Evolutionary conservation across 2,329 filamentous ascomycete species (phyloP).

Genomic region (Diaporthe batatas): DNA sequence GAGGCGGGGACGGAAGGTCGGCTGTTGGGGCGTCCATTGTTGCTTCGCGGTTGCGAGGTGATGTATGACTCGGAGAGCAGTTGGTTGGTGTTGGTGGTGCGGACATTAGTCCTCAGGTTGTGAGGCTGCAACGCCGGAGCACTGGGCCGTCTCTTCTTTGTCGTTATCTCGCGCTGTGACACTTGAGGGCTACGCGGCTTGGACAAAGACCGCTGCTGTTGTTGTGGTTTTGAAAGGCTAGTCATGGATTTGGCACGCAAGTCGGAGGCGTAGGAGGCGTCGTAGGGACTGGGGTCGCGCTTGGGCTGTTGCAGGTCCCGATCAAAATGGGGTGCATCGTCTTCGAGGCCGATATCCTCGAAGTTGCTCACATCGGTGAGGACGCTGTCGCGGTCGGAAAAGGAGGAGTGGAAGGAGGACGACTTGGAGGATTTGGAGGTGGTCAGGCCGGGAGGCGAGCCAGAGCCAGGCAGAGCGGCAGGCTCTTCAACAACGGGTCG

Average conservation of each 20-base stretch:
- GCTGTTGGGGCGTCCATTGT: slow-evolving; percentile 50
- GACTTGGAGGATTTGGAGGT: slow-evolving; percentile 90
- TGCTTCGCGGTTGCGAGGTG: slow-evolving; percentile 48
- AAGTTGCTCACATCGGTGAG: slow-evolving; percentile 85
- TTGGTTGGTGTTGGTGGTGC: slow-evolving; percentile 62
- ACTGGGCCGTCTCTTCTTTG: slow-evolving; percentile 55
- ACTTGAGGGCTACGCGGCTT: slow-evolving; percentile 46
- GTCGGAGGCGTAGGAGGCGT: slow-evolving; percentile 60
- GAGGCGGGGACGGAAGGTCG: slow-evolving; percentile 57
- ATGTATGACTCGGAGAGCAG: slow-evolving; percentile 50
- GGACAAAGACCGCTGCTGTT: slow-evolving; percentile 45
- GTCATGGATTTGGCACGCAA: slow-evolving; percentile 50
- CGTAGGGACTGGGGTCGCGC: slow-evolving; percentile 62
- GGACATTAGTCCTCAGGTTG: slow-evolving; percentile 61
- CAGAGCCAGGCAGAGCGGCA: slow-evolving; percentile 62
- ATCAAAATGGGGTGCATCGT: slow-evolving; percentile 58
- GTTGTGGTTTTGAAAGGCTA: slow-evolving; percentile 46
- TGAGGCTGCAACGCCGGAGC: slow-evolving; percentile 62
- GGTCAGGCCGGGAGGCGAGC: slow-evolving; percentile 83
- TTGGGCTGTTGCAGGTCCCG: slow-evolving; percentile 54
- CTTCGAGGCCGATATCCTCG: slow-evolving; percentile 91
- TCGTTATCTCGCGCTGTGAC: slow-evolving; percentile 51
- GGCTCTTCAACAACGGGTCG: slow-evolving; percentile 52
- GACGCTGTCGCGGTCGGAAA: slow-evolving; percentile 77
- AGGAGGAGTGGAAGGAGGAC: slow-evolving; percentile 83